These are phyloP conservation scores for Acorus gramineus DNA, from an alignment of 106 monocot species.

Conservation along the genomic window DNA sequence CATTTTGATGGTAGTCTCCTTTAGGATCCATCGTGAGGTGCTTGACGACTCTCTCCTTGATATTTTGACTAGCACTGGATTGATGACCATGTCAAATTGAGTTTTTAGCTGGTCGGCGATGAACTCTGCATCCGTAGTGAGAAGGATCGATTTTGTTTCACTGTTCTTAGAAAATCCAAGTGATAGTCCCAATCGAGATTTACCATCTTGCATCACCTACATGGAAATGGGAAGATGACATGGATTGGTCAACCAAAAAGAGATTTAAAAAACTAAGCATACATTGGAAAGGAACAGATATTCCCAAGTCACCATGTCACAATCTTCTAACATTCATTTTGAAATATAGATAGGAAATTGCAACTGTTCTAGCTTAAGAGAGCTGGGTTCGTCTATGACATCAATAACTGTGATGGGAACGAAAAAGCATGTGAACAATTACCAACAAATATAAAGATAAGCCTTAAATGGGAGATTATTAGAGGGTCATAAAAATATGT, in stretches of 20 bases:
- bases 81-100: constrained; percentile 20
- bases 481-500: too few relatives aligned
- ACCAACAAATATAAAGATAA: too few relatives aligned
- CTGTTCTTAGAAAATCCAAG: constrained; percentile 33
- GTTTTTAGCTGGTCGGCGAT: constrained; percentile 2
- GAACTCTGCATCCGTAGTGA: constrained; percentile 17
- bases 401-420: too few relatives aligned
- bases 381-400: too few relatives aligned
- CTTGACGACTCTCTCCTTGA: background rate
- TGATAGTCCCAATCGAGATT: constrained; percentile 48
- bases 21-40: constrained; percentile 26
- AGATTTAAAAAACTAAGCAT: background rate
- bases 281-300: too few relatives aligned
- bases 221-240: background rate
- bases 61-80: constrained; percentile 6
- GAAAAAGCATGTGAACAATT: too few relatives aligned
- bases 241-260: background rate
- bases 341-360: too few relatives aligned
- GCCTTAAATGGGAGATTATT: too few relatives aligned
- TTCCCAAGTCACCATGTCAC: too few relatives aligned
- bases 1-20: constrained; percentile 31
- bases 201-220: constrained; percentile 55
- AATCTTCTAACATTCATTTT: too few relatives aligned
- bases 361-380: too few relatives aligned
- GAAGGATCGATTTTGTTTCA: constrained; percentile 17